phyloP scores from a whole-genome alignment of 495 filamentous ascomycete genomes.

The Jackrogersella minutella region DNA sequence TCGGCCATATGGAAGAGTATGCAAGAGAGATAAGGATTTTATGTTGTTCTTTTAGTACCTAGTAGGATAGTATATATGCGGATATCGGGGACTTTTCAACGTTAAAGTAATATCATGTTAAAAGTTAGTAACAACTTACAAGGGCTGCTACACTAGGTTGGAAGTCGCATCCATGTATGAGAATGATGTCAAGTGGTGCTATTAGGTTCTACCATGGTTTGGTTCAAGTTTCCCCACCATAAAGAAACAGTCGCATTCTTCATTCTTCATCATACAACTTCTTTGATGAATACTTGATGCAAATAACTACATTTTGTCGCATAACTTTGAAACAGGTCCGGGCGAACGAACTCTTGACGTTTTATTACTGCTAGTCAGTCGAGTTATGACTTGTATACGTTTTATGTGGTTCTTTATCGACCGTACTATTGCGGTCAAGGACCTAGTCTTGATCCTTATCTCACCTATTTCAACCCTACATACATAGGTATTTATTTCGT shows the following conservation, averaged over 20 bases:
- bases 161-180: neutral
- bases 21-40: too few relatives aligned
- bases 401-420: neutral
- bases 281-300: neutral
- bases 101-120: too few relatives aligned
- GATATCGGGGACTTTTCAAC: too few relatives aligned
- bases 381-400: slow-evolving; percentile 9
- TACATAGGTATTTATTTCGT: too few relatives aligned
- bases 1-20: too few relatives aligned
- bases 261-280: neutral
- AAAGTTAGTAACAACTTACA: too few relatives aligned
- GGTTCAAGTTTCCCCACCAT: neutral
- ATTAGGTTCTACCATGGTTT: neutral
- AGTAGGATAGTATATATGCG: too few relatives aligned
- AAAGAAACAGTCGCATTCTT: neutral
- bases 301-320: neutral
- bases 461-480: too few relatives aligned
- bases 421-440: neutral
- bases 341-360: neutral
- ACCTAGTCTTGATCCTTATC: slow-evolving; percentile 9
- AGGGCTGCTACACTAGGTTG: too few relatives aligned
- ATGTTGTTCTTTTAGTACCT: too few relatives aligned
- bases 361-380: neutral
- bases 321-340: neutral
- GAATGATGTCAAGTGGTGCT: neutral